phyloP scores from a whole-genome alignment of 257 asterid genomes.

The Jacaranda copaia region DNA sequence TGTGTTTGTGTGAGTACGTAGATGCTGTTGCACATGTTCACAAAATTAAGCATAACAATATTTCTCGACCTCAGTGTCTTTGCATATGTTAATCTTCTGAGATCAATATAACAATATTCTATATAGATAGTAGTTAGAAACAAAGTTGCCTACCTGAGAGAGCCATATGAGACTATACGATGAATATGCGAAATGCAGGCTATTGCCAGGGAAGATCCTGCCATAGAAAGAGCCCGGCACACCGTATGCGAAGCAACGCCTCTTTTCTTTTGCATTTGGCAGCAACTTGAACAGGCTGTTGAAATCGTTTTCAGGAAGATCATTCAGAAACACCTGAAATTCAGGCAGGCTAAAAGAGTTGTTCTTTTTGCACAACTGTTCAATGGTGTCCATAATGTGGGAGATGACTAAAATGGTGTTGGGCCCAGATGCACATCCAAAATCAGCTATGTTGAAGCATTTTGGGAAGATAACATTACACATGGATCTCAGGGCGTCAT shows the following conservation, averaged over 20 bases:
- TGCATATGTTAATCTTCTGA: too few species aligned
- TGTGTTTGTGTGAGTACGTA: too few species aligned
- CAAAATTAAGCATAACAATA: too few species aligned
- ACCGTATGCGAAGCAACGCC: conserved; percentile 11
- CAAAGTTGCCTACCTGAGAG: conserved; percentile 38
- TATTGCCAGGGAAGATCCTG: conserved; percentile 38
- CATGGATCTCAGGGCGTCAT: conserved; percentile 31
- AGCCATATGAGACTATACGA: conserved; percentile 51
- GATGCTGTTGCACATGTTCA: too few species aligned
- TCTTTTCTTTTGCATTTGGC: conserved; percentile 5
- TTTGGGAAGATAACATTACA: background rate
- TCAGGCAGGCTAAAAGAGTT: background rate
- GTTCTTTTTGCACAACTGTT: conserved; percentile 3
- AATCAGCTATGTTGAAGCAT: conserved; percentile 31
- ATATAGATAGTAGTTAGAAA: too few species aligned
- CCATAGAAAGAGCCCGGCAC: conserved; percentile 44
- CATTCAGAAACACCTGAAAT: conserved; percentile 48
- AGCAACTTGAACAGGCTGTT: conserved; percentile 49
- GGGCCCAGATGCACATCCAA: conserved; percentile 59
- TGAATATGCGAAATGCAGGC: conserved; percentile 41
- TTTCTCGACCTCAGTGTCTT: too few species aligned
- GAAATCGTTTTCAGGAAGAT: conserved; percentile 55
- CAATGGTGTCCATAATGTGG: conserved; percentile 34
- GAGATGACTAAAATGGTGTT: conserved; percentile 46
- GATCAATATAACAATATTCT: too few species aligned